A percentile compares a stretch with the other conserved stretches of the same genome.
These are phyloP conservation scores for Mucor circinelloides DNA, from an alignment of 371 early-diverging fungal species.

Conservation along the genomic window DNA sequence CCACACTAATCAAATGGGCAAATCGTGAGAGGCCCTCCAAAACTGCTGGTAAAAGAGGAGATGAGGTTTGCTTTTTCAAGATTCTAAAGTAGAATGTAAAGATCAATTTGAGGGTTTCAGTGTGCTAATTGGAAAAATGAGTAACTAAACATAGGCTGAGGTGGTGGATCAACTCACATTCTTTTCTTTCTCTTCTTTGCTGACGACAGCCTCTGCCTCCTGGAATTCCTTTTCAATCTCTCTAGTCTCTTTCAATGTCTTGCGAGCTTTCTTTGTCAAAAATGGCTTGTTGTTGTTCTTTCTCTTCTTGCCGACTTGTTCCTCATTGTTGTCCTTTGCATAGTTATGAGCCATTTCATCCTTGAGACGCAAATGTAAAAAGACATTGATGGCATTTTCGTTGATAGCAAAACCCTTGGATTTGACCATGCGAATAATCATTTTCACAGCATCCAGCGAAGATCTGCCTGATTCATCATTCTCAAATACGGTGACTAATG, in stretches of 20 bases:
- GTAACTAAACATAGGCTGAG: neutral
- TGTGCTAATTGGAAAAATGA: slow-evolving; percentile 57
- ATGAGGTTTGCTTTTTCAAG: slow-evolving; percentile 80
- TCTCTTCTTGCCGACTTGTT: slow-evolving; percentile 47
- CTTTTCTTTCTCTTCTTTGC: slow-evolving; percentile 73
- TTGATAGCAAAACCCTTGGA: slow-evolving; percentile 75
- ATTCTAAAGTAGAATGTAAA: slow-evolving; percentile 94
- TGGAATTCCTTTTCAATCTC: slow-evolving; percentile 79
- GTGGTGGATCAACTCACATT: slow-evolving; percentile 42
- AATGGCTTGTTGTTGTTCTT: slow-evolving; percentile 64
- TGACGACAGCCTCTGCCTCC: slow-evolving; percentile 82
- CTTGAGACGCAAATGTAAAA: slow-evolving; percentile 77
- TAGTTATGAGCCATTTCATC: slow-evolving; percentile 68
- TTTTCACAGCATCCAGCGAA: slow-evolving; percentile 82
- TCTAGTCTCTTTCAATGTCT: slow-evolving; percentile 71
- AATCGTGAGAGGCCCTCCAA: slow-evolving; percentile 90
- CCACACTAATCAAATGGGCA: slow-evolving; percentile 92
- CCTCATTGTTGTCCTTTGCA: slow-evolving; percentile 43
- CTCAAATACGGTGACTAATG: slow-evolving; percentile 74
- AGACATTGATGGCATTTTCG: slow-evolving; percentile 69
- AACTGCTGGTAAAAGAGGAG: slow-evolving; percentile 80
- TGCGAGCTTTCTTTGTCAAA: slow-evolving; percentile 74
- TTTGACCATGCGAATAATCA: slow-evolving; percentile 86
- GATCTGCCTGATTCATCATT: slow-evolving; percentile 86
- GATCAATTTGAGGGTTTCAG: slow-evolving; percentile 89